These are phyloP conservation scores for Themeda triandra DNA, from an alignment of 176 grass and related monocot genomes.

Conservation along the genomic window DNA sequence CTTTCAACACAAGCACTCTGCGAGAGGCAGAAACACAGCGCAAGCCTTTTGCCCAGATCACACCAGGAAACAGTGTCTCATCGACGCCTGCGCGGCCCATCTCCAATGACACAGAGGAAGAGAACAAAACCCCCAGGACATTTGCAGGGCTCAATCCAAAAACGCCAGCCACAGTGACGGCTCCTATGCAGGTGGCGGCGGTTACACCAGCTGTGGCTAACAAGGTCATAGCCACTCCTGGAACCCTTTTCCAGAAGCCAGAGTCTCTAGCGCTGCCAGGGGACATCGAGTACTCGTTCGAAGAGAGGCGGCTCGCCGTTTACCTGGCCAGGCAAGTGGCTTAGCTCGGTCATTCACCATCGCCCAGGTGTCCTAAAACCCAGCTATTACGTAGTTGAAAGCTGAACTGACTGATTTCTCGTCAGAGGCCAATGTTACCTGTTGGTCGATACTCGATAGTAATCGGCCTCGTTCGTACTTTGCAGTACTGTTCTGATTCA, in stretches of 20 bases:
- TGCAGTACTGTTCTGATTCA: slow-evolving; percentile 19
- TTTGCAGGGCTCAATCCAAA: slow-evolving; percentile 29
- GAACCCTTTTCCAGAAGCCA: slow-evolving; percentile 32
- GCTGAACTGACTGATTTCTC: slow-evolving; percentile 34
- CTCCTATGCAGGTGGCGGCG: slow-evolving; percentile 62
- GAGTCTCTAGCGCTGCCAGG: slow-evolving; percentile 1
- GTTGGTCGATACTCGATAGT: slow-evolving; percentile 38
- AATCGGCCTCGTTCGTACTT: slow-evolving; percentile 21
- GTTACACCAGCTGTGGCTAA: slow-evolving; percentile 40
- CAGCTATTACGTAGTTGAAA: not conserved
- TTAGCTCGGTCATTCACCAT: not conserved
- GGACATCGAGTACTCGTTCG: slow-evolving; percentile 73
- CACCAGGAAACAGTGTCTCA: slow-evolving; percentile 32
- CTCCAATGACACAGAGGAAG: slow-evolving; percentile 21
- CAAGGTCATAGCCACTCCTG: slow-evolving; percentile 26
- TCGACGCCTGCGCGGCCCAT: slow-evolving; percentile 26
- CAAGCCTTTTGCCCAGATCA: slow-evolving; percentile 68
- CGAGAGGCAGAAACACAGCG: slow-evolving; percentile 57
- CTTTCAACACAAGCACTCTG: slow-evolving; percentile 47
- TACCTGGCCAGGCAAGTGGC: slow-evolving; percentile 39
- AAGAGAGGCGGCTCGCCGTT: slow-evolving; percentile 60
- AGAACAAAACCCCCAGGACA: slow-evolving; percentile 54
- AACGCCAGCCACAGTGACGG: slow-evolving; percentile 38
- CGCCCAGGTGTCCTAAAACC: not conserved
- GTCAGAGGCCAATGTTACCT: slow-evolving; percentile 7